phyloP scores from a whole-genome alignment of 495 filamentous ascomycete genomes.

The Barbatosphaeria neglecta region DNA sequence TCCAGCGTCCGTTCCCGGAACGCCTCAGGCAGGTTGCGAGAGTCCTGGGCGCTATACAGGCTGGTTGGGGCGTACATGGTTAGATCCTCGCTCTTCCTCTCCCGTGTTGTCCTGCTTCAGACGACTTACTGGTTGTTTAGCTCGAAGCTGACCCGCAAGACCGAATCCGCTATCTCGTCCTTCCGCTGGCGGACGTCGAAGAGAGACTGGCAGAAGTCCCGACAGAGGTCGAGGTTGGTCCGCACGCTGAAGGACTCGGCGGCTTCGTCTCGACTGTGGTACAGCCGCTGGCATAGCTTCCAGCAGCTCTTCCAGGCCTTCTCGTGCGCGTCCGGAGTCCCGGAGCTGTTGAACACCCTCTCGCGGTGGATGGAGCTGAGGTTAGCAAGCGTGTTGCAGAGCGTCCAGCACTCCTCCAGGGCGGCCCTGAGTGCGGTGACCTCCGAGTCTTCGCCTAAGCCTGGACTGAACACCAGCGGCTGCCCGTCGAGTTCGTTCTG shows the following conservation, averaged over 20 bases:
- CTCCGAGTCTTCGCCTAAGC: slow-evolving; percentile 45
- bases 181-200: slow-evolving; percentile 71
- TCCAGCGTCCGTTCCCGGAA: slow-evolving; percentile 85
- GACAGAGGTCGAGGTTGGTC: slow-evolving; percentile 72
- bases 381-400: slow-evolving; percentile 81
- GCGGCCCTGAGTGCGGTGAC: slow-evolving; percentile 63
- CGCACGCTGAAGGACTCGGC: slow-evolving; percentile 56
- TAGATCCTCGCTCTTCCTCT: slow-evolving; percentile 5
- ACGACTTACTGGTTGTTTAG: slow-evolving; percentile 67
- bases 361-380: slow-evolving; percentile 77
- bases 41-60: slow-evolving; percentile 81
- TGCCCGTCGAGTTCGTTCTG: slow-evolving; percentile 18
- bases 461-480: slow-evolving; percentile 11
- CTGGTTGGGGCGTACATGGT: slow-evolving; percentile 19
- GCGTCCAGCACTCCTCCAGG: slow-evolving; percentile 82
- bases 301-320: slow-evolving; percentile 87
- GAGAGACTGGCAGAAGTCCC: slow-evolving; percentile 81
- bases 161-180: slow-evolving; percentile 69
- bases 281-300: slow-evolving; percentile 79
- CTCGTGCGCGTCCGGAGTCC: slow-evolving; percentile 64
- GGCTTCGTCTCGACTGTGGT: slow-evolving; percentile 64
- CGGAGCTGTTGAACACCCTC: slow-evolving; percentile 57
- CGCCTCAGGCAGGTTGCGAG: slow-evolving; percentile 65
- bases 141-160: slow-evolving; percentile 83
- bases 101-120: background rate